Percentiles rank a stretch among this genome's conserved stretches.
Conservation (phyloP, 768 basidiomycete species). For the Roridomyces roridus region DNA sequence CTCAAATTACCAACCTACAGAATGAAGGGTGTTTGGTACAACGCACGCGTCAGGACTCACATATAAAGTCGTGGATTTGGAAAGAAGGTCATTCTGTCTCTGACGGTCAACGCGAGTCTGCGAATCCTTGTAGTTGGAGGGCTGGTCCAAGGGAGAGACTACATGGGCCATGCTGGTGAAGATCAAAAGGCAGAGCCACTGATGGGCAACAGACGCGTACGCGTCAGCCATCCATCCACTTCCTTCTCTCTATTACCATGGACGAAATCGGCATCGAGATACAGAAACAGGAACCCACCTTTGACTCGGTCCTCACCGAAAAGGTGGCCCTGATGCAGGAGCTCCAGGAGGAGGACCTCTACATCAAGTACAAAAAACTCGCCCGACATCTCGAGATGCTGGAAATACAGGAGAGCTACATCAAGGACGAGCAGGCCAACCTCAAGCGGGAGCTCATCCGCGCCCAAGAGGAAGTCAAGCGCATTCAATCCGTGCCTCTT, state of each 20-base stretch:
- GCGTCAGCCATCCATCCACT: slow-evolving; percentile 58
- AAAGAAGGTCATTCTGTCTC: slow-evolving; percentile 80
- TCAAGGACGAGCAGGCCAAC: slow-evolving; percentile 98
- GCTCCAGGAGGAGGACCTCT: slow-evolving; percentile 91
- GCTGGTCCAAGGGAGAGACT: slow-evolving; percentile 85
- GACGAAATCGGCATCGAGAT: slow-evolving; percentile 90
- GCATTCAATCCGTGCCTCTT: slow-evolving; percentile 97
- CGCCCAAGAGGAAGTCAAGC: slow-evolving; percentile 99
- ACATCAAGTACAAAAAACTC: slow-evolving; percentile 97
- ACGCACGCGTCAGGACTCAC: slow-evolving; percentile 56
- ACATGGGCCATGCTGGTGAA: slow-evolving; percentile 76
- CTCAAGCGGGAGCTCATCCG: slow-evolving; percentile 97
- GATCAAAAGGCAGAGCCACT: slow-evolving; percentile 13
- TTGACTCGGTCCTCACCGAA: slow-evolving; percentile 86
- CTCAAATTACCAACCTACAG: slow-evolving; percentile 87
- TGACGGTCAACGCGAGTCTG: slow-evolving; percentile 81
- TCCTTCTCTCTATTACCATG: slow-evolving; percentile 58
- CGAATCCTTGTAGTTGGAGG: slow-evolving; percentile 97
- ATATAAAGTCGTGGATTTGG: slow-evolving; percentile 89
- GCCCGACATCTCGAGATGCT: slow-evolving; percentile 95
- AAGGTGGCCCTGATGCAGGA: slow-evolving; percentile 88
- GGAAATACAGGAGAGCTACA: slow-evolving; percentile 93
- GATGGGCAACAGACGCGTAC: slow-evolving; percentile 28
- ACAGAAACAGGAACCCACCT: slow-evolving; percentile 89
- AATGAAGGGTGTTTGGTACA: slow-evolving; percentile 14